phyloP scores from a whole-genome alignment of 352 stramenopile species.

The Blastocystis sp. region DNA sequence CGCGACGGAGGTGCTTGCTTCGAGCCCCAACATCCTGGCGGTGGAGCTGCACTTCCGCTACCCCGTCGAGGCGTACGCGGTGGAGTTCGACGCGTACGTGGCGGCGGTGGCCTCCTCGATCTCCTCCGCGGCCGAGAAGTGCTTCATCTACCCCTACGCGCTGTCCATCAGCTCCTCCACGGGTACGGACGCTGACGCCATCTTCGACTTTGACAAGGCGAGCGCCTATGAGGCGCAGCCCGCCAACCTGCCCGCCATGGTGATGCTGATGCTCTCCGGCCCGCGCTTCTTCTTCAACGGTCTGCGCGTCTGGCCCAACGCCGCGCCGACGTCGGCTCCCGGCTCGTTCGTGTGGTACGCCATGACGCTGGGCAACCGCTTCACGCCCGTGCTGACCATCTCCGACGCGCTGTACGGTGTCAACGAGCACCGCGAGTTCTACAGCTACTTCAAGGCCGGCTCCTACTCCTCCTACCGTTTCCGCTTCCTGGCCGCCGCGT shows the following conservation, averaged over 20 bases:
- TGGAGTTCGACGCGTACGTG: background rate
- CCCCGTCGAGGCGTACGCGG: background rate
- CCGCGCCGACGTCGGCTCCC: background rate
- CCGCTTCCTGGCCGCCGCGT: background rate
- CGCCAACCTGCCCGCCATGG: background rate
- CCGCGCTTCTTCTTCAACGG: background rate
- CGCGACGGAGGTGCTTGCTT: background rate
- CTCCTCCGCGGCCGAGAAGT: background rate
- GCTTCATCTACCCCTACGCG: background rate
- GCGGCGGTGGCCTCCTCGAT: background rate
- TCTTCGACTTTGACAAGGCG: background rate
- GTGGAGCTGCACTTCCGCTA: conserved; percentile 26
- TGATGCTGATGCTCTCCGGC: background rate
- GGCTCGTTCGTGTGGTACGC: background rate
- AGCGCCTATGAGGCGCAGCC: background rate
- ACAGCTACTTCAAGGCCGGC: conserved; percentile 26
- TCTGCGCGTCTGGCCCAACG: conserved; percentile 15
- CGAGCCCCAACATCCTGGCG: background rate
- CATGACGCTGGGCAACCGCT: background rate
- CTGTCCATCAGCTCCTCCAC: background rate
- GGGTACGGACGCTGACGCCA: background rate
- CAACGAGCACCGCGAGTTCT: background rate
- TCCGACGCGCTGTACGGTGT: background rate
- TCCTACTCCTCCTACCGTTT: conserved; percentile 22
- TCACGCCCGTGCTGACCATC: background rate